Evolutionary conservation across 1,284 basidiomycete genomes (phyloP), one percentile per base, ranked within the genome.

Genomic region (Rhodotorula glutinis): DNA sequence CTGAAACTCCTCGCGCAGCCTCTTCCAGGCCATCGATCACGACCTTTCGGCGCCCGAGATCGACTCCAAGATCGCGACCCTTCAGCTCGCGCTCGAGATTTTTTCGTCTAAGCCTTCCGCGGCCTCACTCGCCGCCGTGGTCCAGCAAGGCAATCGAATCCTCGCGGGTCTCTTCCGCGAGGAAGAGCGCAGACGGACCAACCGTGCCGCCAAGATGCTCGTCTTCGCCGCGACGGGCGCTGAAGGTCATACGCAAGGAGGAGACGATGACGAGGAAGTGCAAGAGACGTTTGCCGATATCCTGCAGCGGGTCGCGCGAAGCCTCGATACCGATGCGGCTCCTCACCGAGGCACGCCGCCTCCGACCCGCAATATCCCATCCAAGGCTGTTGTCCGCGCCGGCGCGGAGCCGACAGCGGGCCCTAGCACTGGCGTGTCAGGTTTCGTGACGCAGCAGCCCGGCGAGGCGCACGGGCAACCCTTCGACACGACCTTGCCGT

Each of bases 11-110:
- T 30, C 55, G 10, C 21, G 0, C 60, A 70, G 69, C 54, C 62
- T 73, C 33, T 73, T 73, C 57, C 70, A 72, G 40, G 65, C 72
- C 8, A 73, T 73, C 63, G 70, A 73, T 52, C 53, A 62, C 58
- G 72, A 73, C 47, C 55, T 62, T 25, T 70, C 72, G 3, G 66
- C 64, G 8, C 53, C 66, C 23, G 72, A 73, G 53, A 71, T 73
- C 55, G 65, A 70, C 43, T 60, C 65, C 2, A 69, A 72, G 51
- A 55, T 65, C 25, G 49, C 56, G 19, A 70, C 66, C 3, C 66
- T 73, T 29, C 57, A 57, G 21, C 67, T 73, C 13, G 72, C 72
- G n/a, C 57, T 66, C 30, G 67, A 73, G 25, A 73, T 71, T 53
- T 73, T 73, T 59, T 63, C 67, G 10, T 62, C 58, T 4, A 55